phyloP scores from a whole-genome alignment of 495 filamentous ascomycete genomes.

The Trichodelitschia bisporula region DNA sequence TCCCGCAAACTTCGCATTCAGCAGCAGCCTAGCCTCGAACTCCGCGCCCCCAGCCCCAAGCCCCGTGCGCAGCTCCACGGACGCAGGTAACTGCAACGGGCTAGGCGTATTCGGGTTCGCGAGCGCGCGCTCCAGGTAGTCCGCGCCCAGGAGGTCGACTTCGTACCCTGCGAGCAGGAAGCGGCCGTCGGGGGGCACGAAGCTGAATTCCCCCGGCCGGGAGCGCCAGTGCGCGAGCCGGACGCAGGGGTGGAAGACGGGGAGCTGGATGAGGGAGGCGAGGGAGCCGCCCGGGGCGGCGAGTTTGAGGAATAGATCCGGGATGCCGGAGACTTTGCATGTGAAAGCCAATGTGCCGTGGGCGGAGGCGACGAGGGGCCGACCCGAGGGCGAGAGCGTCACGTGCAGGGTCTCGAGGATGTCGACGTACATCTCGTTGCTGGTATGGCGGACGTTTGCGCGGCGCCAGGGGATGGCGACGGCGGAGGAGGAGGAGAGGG shows the following conservation, averaged over 20 bases:
- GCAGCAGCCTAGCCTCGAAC: constrained; percentile 64
- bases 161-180: constrained; percentile 91
- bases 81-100: constrained; percentile 40
- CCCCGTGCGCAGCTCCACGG: constrained; percentile 54
- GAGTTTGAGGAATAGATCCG: constrained; percentile 64
- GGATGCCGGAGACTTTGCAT: constrained; percentile 79
- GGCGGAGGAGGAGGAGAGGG: constrained; percentile 6
- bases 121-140: constrained; percentile 3
- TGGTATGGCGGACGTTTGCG: constrained; percentile 81
- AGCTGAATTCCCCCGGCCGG: constrained; percentile 70
- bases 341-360: constrained; percentile 90
- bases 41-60: constrained; percentile 51
- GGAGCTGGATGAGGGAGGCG: constrained; percentile 50
- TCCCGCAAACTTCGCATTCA: constrained; percentile 29
- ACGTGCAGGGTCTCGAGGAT: constrained; percentile 75
- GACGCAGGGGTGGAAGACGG: constrained; percentile 93
- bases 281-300: constrained; percentile 45
- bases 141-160: constrained; percentile 48
- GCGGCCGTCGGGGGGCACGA: constrained; percentile 85
- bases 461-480: constrained; percentile 55
- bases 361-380: constrained; percentile 62
- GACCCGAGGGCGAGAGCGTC: constrained; percentile 70
- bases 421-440: constrained; percentile 93
- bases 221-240: constrained; percentile 67
- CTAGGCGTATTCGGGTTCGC: constrained; percentile 6